phyloP scores from a whole-genome alignment of 257 asterid species.

The Knoxia roxburghii region DNA sequence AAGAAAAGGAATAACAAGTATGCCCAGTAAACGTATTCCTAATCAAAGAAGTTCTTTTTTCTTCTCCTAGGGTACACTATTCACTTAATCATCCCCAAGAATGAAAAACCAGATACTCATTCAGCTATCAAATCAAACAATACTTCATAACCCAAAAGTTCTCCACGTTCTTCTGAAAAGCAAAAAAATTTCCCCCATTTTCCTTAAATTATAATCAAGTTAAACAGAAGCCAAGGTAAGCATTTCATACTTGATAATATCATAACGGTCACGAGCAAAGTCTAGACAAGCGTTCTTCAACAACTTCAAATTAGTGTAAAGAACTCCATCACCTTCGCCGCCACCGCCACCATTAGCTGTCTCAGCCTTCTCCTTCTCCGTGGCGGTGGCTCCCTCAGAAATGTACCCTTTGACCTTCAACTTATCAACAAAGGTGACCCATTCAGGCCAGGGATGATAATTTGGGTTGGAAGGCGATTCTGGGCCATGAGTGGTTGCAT shows the following conservation, averaged over 20 bases:
- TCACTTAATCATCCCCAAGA: background rate
- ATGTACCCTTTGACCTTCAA: constrained; percentile 69
- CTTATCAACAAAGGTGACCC: constrained; percentile 69
- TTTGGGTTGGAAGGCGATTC: constrained; percentile 15
- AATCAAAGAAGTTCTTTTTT: background rate
- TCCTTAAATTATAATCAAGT: background rate
- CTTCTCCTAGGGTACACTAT: background rate
- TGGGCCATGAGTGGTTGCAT: constrained; percentile 3
- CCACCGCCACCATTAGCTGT: background rate
- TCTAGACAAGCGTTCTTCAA: constrained; percentile 65
- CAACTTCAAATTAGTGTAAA: constrained; percentile 46
- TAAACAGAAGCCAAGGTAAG: constrained; percentile 1
- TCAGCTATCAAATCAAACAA: background rate
- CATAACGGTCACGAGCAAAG: constrained; percentile 81
- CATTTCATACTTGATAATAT: constrained; percentile 61
- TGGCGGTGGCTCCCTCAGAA: constrained; percentile 8
- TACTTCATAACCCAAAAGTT: background rate
- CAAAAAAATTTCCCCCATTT: background rate
- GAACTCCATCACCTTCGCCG: constrained; percentile 21
- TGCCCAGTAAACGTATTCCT: background rate
- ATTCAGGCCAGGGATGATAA: constrained; percentile 92
- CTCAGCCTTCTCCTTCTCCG: constrained; percentile 13
- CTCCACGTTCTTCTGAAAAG: background rate
- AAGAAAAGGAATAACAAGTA: background rate
- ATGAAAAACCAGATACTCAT: background rate